These are phyloP conservation scores for Lactifluus pinguis DNA, from an alignment of 768 basidiomycete species.

Conservation along the genomic window DNA sequence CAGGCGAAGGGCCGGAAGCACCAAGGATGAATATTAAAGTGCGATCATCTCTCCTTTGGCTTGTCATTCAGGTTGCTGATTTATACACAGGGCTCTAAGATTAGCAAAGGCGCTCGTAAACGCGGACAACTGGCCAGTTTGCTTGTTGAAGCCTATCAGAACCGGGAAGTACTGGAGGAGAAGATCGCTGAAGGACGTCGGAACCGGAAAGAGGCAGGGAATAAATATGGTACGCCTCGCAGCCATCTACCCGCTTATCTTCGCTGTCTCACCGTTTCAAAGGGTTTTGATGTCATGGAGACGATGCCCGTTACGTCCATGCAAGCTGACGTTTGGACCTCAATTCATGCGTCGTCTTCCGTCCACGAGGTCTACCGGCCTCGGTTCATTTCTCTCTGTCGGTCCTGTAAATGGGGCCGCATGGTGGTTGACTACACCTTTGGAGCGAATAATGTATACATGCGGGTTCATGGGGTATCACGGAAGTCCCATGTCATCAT, in stretches of 20 bases:
- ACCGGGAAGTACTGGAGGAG: constrained; percentile 76
- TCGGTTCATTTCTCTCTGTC: background rate
- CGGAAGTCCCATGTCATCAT: background rate
- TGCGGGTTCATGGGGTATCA: background rate
- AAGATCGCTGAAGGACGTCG: constrained; percentile 73
- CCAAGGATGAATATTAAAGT: constrained; percentile 84
- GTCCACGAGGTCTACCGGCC: background rate
- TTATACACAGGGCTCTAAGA: constrained; percentile 51
- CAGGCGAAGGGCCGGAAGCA: constrained; percentile 41
- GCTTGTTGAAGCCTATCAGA: constrained; percentile 74
- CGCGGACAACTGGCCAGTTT: constrained; percentile 75
- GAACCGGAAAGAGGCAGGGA: constrained; percentile 84
- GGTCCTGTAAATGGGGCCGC: background rate
- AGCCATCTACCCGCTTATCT: background rate
- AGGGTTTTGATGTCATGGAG: constrained; percentile 9
- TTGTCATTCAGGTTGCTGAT: background rate
- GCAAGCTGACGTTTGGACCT: background rate
- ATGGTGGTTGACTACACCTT: background rate
- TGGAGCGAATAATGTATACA: background rate
- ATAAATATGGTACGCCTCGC: constrained; percentile 70
- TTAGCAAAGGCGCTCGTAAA: constrained; percentile 58
- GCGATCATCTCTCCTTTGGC: constrained; percentile 22
- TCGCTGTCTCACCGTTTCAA: background rate
- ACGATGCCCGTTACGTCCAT: background rate
- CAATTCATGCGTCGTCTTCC: background rate